A percentile compares a stretch with the other conserved stretches of the same genome.
phyloP scores from a whole-genome alignment of 768 basidiomycete genomes.

The Leucocoprinus leucothites region DNA sequence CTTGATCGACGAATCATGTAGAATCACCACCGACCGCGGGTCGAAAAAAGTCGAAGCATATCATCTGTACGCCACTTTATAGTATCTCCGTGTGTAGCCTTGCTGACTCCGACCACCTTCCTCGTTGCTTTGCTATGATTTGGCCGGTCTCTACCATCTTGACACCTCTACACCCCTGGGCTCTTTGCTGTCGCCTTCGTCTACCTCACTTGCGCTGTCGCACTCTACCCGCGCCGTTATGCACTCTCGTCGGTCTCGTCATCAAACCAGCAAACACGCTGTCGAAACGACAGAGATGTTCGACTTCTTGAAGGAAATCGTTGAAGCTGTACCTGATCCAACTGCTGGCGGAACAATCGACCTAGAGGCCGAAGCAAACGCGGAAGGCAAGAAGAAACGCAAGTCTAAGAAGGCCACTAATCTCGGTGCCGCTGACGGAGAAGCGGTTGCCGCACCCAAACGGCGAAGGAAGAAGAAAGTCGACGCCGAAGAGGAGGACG shows the following conservation, averaged over 20 bases:
- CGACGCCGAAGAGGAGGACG: constrained; percentile 24
- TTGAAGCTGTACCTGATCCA: constrained; percentile 83
- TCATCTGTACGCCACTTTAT: constrained; percentile 73
- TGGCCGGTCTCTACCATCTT: neutral
- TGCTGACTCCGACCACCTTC: neutral
- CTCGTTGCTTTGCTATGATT: neutral
- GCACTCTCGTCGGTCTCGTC: neutral
- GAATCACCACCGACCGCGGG: constrained; percentile 74
- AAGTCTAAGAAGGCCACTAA: constrained; percentile 45
- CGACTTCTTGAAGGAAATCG: constrained; percentile 93
- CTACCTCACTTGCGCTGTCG: too few relatives aligned
- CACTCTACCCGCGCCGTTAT: neutral
- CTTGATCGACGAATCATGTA: constrained; percentile 78
- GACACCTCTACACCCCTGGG: too few relatives aligned
- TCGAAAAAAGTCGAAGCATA: constrained; percentile 90
- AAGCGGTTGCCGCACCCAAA: constrained; percentile 36
- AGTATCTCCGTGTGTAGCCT: neutral
- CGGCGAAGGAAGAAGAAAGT: constrained; percentile 44
- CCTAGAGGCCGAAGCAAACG: constrained; percentile 52
- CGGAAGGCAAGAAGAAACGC: constrained; percentile 57
- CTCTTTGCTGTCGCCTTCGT: too few relatives aligned
- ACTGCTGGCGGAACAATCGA: constrained; percentile 79
- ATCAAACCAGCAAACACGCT: constrained; percentile 75
- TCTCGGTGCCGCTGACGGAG: constrained; percentile 22
- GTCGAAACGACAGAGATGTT: constrained; percentile 85